Percentiles rank a stretch among this genome's conserved stretches.
These are phyloP conservation scores for Stentor roeselii DNA, from an alignment of 73 alveolate species.

Conservation along the genomic window DNA sequence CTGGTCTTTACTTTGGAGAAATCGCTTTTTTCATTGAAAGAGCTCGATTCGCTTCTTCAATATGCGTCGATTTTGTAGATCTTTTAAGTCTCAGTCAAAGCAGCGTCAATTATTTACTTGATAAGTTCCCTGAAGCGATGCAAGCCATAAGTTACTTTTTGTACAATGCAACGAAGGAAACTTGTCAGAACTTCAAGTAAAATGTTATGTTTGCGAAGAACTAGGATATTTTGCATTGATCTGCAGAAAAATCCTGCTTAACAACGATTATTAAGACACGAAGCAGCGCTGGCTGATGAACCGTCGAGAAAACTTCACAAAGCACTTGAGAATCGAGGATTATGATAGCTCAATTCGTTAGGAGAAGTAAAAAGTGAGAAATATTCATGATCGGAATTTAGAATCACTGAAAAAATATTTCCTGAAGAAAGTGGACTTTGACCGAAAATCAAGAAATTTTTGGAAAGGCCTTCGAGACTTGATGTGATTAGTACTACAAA, in stretches of 20 bases:
- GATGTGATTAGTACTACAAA: not conserved
- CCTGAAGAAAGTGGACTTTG: not conserved
- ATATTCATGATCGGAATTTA: not conserved
- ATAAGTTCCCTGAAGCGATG: slow-evolving; percentile 40
- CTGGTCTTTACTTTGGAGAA: slow-evolving; percentile 64
- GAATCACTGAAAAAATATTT: not conserved
- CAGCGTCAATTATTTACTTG: slow-evolving; percentile 14
- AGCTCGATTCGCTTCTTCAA: slow-evolving; percentile 50
- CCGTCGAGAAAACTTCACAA: not conserved
- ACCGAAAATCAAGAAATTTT: slow-evolving; percentile 17
- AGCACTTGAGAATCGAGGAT: not conserved
- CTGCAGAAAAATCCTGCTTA: slow-evolving; percentile 29
- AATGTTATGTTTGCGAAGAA: slow-evolving; percentile 43
- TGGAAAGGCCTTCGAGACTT: not conserved
- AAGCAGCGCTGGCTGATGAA: not conserved
- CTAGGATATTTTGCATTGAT: slow-evolving; percentile 38
- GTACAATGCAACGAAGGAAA: not conserved
- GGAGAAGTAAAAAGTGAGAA: not conserved
- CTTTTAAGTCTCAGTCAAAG: slow-evolving; percentile 17
- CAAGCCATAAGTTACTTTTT: not conserved
- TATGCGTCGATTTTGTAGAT: slow-evolving; percentile 52
- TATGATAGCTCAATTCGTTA: not conserved
- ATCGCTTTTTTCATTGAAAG: slow-evolving; percentile 49
- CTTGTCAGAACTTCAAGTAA: not conserved
- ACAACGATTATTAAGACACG: slow-evolving; percentile 2